phyloP scores from a whole-genome alignment of 1,284 basidiomycete species.

The Cryptococcus sp. region DNA sequence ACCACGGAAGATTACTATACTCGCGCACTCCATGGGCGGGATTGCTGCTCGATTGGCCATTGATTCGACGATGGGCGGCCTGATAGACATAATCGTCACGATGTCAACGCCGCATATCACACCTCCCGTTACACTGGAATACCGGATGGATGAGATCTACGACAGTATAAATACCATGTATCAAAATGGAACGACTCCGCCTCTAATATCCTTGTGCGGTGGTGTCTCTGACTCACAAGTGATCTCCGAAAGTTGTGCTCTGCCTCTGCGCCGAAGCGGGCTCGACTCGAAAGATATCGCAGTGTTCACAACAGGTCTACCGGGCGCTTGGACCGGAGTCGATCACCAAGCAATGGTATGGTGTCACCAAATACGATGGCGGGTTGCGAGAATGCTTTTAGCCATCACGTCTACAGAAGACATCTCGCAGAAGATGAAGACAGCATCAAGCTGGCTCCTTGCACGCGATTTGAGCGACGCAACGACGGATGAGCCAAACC shows the following conservation, averaged over 20 bases:
- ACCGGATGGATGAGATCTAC: conserved; percentile 78
- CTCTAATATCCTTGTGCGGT: conserved; percentile 82
- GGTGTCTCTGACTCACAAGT: conserved; percentile 91
- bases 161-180: conserved; percentile 44
- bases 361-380: conserved; percentile 95
- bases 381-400: conserved; percentile 74
- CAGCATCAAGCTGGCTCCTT: conserved; percentile 15
- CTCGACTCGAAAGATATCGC: conserved; percentile 62
- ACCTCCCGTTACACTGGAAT: conserved; percentile 77
- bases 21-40: conserved; percentile 99
- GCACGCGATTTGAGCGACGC: background rate
- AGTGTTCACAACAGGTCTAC: conserved; percentile 81
- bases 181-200: conserved; percentile 53
- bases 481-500: too few relatives aligned
- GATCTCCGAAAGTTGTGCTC: conserved; percentile 82
- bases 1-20: conserved; percentile 62
- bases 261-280: conserved; percentile 53
- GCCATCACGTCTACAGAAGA: conserved; percentile 58
- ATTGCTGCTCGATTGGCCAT: conserved; percentile 70
- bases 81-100: conserved; percentile 80
- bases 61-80: conserved; percentile 50
- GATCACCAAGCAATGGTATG: conserved; percentile 97
- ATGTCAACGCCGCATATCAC: conserved; percentile 91
- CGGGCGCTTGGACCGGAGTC: conserved; percentile 90
- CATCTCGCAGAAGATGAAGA: conserved; percentile 10